These are phyloP conservation scores for Pichia sp. DNA, from an alignment of 1,139 yeast species.

Conservation along the genomic window DNA sequence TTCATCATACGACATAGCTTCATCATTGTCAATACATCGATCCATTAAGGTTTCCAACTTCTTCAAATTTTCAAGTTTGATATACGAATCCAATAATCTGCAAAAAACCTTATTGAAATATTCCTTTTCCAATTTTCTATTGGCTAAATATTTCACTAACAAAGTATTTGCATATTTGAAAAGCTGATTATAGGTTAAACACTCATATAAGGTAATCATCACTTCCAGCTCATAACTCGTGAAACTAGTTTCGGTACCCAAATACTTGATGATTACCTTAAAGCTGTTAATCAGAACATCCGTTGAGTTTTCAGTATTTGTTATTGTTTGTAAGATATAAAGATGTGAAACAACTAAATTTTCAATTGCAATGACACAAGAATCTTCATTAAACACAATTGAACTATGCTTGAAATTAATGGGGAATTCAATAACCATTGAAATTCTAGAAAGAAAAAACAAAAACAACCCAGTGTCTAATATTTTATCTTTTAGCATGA, in stretches of 20 bases:
- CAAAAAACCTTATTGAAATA: neutral
- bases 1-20: neutral
- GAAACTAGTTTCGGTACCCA: slow-evolving; percentile 10
- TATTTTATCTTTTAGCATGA: slow-evolving; percentile 14
- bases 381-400: slow-evolving; percentile 11
- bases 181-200: slow-evolving; percentile 14
- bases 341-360: slow-evolving; percentile 18
- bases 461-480: slow-evolving; percentile 23
- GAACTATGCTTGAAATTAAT: slow-evolving; percentile 16
- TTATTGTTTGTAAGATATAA: slow-evolving; percentile 12
- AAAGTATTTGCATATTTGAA: slow-evolving; percentile 7
- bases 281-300: slow-evolving; percentile 8
- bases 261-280: slow-evolving; percentile 11
- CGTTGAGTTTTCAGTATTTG: slow-evolving; percentile 1
- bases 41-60: neutral
- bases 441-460: slow-evolving; percentile 20
- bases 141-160: slow-evolving; percentile 4
- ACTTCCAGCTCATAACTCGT: slow-evolving; percentile 12
- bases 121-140: neutral
- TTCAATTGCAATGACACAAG: slow-evolving; percentile 8
- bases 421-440: slow-evolving; percentile 18
- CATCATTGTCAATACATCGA: neutral
- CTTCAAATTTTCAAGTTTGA: neutral
- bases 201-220: slow-evolving; percentile 7
- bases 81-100: neutral